phyloP scores from a whole-genome alignment of 768 basidiomycete genomes.

The Mycena albidolilacea region DNA sequence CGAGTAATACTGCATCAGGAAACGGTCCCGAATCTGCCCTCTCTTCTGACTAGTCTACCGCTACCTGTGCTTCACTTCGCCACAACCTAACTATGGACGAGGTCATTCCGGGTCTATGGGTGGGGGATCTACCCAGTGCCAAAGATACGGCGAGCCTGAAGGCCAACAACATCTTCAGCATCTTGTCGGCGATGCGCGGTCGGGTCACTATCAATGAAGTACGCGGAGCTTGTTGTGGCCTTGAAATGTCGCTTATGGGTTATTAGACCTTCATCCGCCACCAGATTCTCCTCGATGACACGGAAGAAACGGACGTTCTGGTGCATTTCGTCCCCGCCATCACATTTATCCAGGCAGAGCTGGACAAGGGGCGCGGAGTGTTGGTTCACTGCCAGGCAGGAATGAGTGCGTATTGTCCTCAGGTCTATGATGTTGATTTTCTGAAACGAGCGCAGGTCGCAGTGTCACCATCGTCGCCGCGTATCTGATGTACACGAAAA shows the following conservation, averaged over 20 bases:
- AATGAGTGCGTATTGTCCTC: slow-evolving; percentile 71
- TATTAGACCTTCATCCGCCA: slow-evolving; percentile 82
- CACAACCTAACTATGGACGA: slow-evolving; percentile 71
- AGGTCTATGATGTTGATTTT: background rate
- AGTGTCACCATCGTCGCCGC: slow-evolving; percentile 91
- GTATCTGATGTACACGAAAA: slow-evolving; percentile 85
- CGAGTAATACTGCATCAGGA: slow-evolving; percentile 1
- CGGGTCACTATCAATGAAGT: slow-evolving; percentile 75
- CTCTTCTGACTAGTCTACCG: background rate
- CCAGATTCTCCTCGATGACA: slow-evolving; percentile 86
- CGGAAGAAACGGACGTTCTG: slow-evolving; percentile 82
- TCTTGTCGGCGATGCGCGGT: slow-evolving; percentile 82
- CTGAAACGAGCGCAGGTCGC: slow-evolving; percentile 65
- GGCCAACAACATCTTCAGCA: slow-evolving; percentile 80
- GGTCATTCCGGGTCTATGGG: slow-evolving; percentile 85
- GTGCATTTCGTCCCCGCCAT: slow-evolving; percentile 85
- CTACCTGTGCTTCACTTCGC: background rate
- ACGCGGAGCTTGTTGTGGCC: slow-evolving; percentile 32
- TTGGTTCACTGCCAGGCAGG: slow-evolving; percentile 95
- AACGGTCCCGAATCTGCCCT: slow-evolving; percentile 8
- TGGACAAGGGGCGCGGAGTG: slow-evolving; percentile 82
- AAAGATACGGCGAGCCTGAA: slow-evolving; percentile 73
- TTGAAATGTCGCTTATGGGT: slow-evolving; percentile 13
- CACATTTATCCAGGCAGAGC: slow-evolving; percentile 85
- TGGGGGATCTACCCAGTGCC: slow-evolving; percentile 85